Conservation (phyloP, 768 basidiomycete species). For the Artomyces pyxidatus region DNA sequence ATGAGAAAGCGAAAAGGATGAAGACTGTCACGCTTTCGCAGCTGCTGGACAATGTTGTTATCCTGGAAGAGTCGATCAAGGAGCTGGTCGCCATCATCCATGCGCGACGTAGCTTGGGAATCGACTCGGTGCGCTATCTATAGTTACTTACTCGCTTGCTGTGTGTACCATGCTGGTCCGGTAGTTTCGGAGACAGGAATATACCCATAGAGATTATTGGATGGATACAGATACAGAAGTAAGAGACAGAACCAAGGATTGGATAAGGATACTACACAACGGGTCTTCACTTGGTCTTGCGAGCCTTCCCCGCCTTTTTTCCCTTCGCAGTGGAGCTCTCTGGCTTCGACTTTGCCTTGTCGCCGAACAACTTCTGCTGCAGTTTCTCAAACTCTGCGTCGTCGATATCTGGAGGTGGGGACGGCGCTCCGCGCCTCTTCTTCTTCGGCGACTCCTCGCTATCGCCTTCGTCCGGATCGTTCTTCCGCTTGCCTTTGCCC, state of each 20-base stretch:
- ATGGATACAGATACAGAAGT: too few species aligned
- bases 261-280: too few species aligned
- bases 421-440: constrained; percentile 34
- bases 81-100: constrained; percentile 83
- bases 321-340: constrained; percentile 7
- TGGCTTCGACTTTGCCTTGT: constrained; percentile 27
- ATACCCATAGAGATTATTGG: too few species aligned
- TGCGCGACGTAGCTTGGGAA: constrained; percentile 74
- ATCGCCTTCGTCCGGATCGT: constrained; percentile 33
- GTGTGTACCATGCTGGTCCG: too few species aligned
- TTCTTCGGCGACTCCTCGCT: constrained; percentile 31
- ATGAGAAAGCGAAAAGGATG: constrained; percentile 23
- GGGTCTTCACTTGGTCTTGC: not conserved
- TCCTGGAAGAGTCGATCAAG: constrained; percentile 92
- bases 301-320: not conserved
- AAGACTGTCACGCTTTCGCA: constrained; percentile 66
- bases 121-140: constrained; percentile 73
- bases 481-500: constrained; percentile 39
- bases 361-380: constrained; percentile 47
- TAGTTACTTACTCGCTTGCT: constrained; percentile 21
- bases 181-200: too few species aligned
- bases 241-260: too few species aligned
- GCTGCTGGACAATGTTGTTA: constrained; percentile 88
- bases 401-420: constrained; percentile 48
- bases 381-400: constrained; percentile 58